Evolutionary conservation across 2,329 filamentous ascomycete species (phyloP), one percentile per base, ranked within the genome.

Genomic region (Sporothrix humicola): DNA sequence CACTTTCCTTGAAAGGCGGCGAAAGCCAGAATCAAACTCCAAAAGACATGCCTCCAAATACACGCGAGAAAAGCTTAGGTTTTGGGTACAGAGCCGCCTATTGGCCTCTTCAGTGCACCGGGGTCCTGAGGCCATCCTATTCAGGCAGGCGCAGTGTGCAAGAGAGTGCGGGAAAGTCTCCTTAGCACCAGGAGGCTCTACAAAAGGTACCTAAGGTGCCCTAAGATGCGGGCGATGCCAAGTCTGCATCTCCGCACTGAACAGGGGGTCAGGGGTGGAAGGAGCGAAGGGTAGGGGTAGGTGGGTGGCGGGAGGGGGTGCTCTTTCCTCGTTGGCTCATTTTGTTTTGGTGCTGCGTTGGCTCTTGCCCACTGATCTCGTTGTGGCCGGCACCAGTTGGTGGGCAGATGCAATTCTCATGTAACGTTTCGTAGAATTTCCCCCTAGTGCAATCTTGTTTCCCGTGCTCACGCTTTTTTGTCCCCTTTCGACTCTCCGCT

Each of bases 391-490:
- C 13, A 52, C 48, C 26, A 26, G 10, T 15, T 37, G n/a, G 58
- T 65, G 56, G n/a, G 44, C 31, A 54, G 31, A 54, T 44, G 71
- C 66, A 74, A 74, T 74, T 68, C 73, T 54, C 73, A 74, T 74
- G 73, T 74, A 74, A 74, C 73, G 73, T 74, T 74, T 73, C 73
- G 73, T 74, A 73, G 59, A 72, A 48, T 68, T 68, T 66, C 50
- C 2, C 31, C 46, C 23, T 44, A 46, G 56, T 17, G 37, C 44
- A 63, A 71, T 61, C 56, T 65, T 59, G 37, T 23, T 20, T 73
- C 50, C 7, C 48, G 23, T 17, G 10, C 20, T 66, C 61, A 70
- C 44, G 8, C 68, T 46, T 59, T 37, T 50, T 59, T 23, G 50
- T 23, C 2, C 59, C 58, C 37, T 10, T 44, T 10, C 20, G 52